Evolutionary conservation across 202 grass and related monocot species (phyloP).

Genomic region (Zizania palustris): DNA sequence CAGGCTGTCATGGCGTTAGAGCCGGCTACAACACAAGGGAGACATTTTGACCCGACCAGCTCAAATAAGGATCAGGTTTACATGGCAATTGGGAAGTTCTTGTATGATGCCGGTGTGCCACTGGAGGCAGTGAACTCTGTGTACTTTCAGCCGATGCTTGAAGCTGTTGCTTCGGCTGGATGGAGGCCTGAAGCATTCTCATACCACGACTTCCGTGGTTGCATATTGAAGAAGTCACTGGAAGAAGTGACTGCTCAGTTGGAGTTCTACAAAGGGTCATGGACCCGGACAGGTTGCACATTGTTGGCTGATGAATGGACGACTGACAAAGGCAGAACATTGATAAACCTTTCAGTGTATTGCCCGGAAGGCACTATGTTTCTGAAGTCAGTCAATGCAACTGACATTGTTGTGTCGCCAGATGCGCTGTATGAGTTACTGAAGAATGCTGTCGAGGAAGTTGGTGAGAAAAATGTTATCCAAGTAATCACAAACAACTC

Average conservation of each 20-base stretch:
- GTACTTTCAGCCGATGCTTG: constrained; percentile 83
- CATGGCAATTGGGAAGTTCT: constrained; percentile 69
- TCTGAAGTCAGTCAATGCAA: constrained; percentile 79
- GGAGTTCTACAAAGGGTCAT: constrained; percentile 58
- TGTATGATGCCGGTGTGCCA: constrained; percentile 69
- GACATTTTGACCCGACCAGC: background rate
- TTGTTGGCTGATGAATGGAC: constrained; percentile 79
- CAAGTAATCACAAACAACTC: constrained; percentile 85
- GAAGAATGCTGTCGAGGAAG: constrained; percentile 73
- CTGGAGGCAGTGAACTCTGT: constrained; percentile 76
- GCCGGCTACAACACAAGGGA: background rate
- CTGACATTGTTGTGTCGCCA: constrained; percentile 56
- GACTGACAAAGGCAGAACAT: constrained; percentile 58
- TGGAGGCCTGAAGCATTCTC: constrained; percentile 55
- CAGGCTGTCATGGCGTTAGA: constrained; percentile 30
- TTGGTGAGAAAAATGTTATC: constrained; percentile 70
- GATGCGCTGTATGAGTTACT: constrained; percentile 73
- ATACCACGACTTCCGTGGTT: constrained; percentile 70
- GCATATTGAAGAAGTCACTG: constrained; percentile 66
- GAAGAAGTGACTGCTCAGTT: constrained; percentile 59
- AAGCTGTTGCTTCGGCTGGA: constrained; percentile 58
- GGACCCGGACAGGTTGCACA: constrained; percentile 75
- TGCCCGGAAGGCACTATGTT: constrained; percentile 89
- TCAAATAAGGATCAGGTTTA: constrained; percentile 64
- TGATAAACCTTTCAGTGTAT: constrained; percentile 86